phyloP scores from a whole-genome alignment of 2,329 filamentous ascomycete genomes.

The Arthroderma sp. region DNA sequence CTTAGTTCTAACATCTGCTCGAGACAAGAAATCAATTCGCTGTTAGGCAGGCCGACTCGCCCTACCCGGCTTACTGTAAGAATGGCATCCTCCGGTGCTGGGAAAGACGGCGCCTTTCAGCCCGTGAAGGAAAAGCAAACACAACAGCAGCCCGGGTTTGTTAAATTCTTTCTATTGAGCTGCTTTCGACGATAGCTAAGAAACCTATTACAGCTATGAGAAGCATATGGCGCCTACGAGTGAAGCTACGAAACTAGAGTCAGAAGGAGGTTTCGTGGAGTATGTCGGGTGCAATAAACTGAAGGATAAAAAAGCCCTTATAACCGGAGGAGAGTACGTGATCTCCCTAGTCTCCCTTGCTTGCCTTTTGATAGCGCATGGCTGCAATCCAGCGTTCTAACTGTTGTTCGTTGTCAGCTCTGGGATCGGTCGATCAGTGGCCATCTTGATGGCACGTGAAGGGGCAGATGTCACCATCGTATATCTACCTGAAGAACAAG shows the following conservation, averaged over 20 bases:
- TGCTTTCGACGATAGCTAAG: background rate
- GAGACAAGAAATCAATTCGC: no score
- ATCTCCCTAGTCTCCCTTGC: background rate
- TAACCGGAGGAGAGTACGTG: constrained; percentile 44
- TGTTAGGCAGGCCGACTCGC: no score
- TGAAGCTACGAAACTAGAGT: constrained; percentile 23
- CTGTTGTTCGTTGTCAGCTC: constrained; percentile 24
- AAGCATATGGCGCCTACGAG: constrained; percentile 19
- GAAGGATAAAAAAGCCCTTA: constrained; percentile 38
- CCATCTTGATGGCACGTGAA: constrained; percentile 45
- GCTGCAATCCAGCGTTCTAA: background rate
- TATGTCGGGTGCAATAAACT: constrained; percentile 38
- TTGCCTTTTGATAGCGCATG: background rate
- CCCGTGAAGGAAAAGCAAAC: constrained; percentile 7
- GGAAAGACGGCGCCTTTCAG: constrained; percentile 7
- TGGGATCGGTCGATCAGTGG: constrained; percentile 43
- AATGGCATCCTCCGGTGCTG: constrained; percentile 9
- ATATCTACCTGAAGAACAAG: constrained; percentile 43
- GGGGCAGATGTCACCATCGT: constrained; percentile 45
- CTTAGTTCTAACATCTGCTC: no score
- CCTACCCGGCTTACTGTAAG: background rate
- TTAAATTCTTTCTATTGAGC: background rate
- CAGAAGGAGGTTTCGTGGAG: constrained; percentile 17
- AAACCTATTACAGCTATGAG: constrained; percentile 5
- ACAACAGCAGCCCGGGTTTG: constrained; percentile 8